These are phyloP conservation scores for Mycena amicta DNA, from an alignment of 768 basidiomycete species.

Conservation along the genomic window DNA sequence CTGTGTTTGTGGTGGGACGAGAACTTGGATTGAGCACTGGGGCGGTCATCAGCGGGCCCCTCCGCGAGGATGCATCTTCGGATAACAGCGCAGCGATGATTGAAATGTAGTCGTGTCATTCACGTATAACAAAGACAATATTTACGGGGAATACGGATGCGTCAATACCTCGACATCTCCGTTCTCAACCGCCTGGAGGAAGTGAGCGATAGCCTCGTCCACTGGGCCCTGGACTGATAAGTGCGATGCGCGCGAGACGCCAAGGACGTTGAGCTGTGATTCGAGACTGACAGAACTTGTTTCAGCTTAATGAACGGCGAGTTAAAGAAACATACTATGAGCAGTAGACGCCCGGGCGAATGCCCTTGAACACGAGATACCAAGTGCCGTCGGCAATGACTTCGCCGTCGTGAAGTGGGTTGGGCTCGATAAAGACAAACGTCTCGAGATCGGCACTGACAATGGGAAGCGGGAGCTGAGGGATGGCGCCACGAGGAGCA, in stretches of 20 bases:
- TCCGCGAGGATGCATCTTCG: not conserved
- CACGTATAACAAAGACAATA: no score
- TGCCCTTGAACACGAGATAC: slow-evolving; percentile 5
- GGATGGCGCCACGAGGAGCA: not conserved
- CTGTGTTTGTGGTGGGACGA: not conserved
- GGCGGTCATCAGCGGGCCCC: not conserved
- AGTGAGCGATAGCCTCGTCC: not conserved
- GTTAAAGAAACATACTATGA: slow-evolving; percentile 1
- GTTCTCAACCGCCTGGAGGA: not conserved
- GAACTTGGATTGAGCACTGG: not conserved
- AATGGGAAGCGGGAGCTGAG: not conserved
- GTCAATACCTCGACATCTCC: not conserved
- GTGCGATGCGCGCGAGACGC: not conserved
- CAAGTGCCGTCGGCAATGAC: not conserved
- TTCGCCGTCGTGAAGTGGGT: not conserved
- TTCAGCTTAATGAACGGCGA: not conserved
- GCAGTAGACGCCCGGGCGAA: slow-evolving; percentile 1
- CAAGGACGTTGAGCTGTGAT: slow-evolving; percentile 5
- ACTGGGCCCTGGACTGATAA: not conserved
- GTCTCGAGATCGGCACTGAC: not conserved
- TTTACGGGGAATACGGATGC: no score
- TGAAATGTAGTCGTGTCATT: no score
- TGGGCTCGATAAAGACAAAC: not conserved
- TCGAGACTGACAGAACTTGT: slow-evolving; percentile 1
- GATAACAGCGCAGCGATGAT: no score